Base-by-base conservation (phyloP, 805 yeast genomes). In the Pichia ethanolica region DNA sequence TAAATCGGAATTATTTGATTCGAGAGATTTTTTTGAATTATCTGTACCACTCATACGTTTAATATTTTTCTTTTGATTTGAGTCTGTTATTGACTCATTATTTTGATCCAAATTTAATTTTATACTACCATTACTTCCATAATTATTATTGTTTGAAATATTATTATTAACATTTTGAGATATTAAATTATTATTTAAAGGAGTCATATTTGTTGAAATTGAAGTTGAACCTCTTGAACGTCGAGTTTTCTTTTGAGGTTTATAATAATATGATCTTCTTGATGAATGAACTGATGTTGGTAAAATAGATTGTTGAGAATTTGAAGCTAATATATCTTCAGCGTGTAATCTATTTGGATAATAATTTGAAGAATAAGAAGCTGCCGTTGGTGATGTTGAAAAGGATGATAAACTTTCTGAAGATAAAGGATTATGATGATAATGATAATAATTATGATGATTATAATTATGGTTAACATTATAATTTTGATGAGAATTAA, bases 241-340 rank as follows among this genome's bases (percentile, higher is more conserved):
- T 26, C 56, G 48, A 26, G 47, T 40, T 38, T 50, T 51, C 7
- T 42, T 40, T 56, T 52, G 28, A 48, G 58, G 47, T 49, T 60
- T 62, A 25, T 56, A 55, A 39, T 61, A 63, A 47, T 61, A 59
- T 14, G 60, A 60, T 46, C 65, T 56, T 43, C 66, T 56, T 5
- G 61, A 47, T n/a, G 62, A 51, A 28, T 54, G 50, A 10, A 54
- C 49, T 2, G 56, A 50, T n/a, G 52, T 36, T n/a, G 54, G 44
- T 25, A 40, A 41, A 5, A 39, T 28, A 32, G 53, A n/a, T n/a
- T 40, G 43, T 30, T 44, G 45, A 27, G 50, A n/a, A 28, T 30
- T 39, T n/a, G 53, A 12, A 14, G 44, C 14, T 5, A 48, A 6
- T 8, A 47, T 41, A 37, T 49, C 52, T 27, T 49, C 52, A 11